Conservation (phyloP, 129 eudicot genomes). For the Glebionis coronaria region DNA sequence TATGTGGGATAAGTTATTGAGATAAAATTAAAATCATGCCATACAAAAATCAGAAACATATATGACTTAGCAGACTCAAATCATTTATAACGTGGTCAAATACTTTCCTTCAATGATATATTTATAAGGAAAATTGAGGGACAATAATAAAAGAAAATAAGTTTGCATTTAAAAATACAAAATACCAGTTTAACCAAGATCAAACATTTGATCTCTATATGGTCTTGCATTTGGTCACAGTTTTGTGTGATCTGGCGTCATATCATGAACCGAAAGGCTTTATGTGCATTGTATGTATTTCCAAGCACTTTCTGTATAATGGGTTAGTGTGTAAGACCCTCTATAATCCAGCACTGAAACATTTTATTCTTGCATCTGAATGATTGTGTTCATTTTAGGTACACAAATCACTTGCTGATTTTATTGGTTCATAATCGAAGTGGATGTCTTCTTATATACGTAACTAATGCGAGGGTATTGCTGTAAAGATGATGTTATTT, state of each 20-base stretch:
- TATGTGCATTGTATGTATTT: slow-evolving; percentile 69
- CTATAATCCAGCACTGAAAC: background rate
- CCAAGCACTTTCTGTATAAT: slow-evolving; percentile 6
- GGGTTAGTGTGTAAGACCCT: slow-evolving; percentile 15
- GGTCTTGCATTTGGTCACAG: slow-evolving; percentile 67
- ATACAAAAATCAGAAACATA: no score
- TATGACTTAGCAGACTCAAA: no score
- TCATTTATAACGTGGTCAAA: no score
- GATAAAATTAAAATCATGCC: no score
- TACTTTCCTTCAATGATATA: no score
- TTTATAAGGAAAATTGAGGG: no score
- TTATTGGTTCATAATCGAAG: slow-evolving; percentile 85
- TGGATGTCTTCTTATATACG: slow-evolving; percentile 69
- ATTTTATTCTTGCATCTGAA: slow-evolving; percentile 13
- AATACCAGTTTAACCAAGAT: no score
- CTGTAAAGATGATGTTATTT: slow-evolving; percentile 54
- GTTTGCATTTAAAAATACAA: no score
- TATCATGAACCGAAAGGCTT: slow-evolving; percentile 74
- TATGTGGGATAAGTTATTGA: no score
- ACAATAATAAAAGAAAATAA: no score
- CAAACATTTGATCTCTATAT: slow-evolving; percentile 59
- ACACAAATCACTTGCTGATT: slow-evolving; percentile 90
- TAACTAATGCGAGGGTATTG: slow-evolving; percentile 50
- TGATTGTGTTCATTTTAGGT: slow-evolving; percentile 46
- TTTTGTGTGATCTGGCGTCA: slow-evolving; percentile 53